phyloP scores from a whole-genome alignment of 306 rosid genomes.

The Argentina anserina region DNA sequence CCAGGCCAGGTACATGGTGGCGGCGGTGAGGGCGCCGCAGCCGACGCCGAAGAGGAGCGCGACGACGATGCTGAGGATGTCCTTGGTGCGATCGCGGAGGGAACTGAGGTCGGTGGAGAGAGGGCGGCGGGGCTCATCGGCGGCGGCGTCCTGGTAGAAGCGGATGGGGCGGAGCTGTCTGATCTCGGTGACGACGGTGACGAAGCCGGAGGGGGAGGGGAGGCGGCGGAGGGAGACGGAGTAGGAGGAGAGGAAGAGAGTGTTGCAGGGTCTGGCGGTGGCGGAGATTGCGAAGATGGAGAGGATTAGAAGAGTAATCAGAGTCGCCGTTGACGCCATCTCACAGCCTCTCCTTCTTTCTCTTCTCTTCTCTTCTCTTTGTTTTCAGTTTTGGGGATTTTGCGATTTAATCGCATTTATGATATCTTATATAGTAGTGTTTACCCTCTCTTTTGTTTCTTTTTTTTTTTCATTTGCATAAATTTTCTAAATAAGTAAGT shows the following conservation, averaged over 20 bases:
- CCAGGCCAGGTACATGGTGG: conserved; percentile 81
- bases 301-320: conserved; percentile 16
- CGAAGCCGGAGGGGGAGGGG: conserved; percentile 31
- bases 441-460: too few relatives aligned
- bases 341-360: not conserved
- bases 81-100: conserved; percentile 85
- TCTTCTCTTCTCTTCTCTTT: not conserved
- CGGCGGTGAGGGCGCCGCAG: conserved; percentile 85
- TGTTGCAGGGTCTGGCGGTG: conserved; percentile 70
- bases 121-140: not conserved
- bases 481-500: too few relatives aligned
- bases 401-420: too few relatives aligned
- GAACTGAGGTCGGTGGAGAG: conserved; percentile 56
- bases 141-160: not conserved
- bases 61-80: conserved; percentile 82
- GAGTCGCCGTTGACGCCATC: conserved; percentile 37
- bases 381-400: not conserved
- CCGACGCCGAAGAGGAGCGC: conserved; percentile 89
- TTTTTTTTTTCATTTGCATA: too few relatives aligned
- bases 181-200: conserved; percentile 49
- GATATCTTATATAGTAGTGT: too few relatives aligned
- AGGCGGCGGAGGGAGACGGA: conserved; percentile 51
- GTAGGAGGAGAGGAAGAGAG: conserved; percentile 63
- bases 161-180: conserved; percentile 22
- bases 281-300: conserved; percentile 24